Percentiles rank a stretch among this genome's conserved stretches.
These are phyloP conservation scores for Fusarium irregulare DNA, from an alignment of 2,329 filamentous ascomycete species.

Conservation along the genomic window DNA sequence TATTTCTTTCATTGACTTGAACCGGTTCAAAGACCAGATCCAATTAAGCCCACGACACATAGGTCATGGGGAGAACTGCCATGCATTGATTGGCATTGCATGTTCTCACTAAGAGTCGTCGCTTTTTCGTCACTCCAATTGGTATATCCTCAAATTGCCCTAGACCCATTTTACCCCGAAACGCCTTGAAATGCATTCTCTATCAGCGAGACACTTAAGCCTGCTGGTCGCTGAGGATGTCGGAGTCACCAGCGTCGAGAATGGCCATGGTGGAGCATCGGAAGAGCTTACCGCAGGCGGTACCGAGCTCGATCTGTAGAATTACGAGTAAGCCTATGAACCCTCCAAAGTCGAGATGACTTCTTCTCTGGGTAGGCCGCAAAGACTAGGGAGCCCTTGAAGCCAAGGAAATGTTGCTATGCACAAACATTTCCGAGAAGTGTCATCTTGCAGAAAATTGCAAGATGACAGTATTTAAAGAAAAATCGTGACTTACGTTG, in stretches of 20 bases:
- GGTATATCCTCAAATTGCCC: conserved; percentile 53
- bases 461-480: conserved; percentile 33
- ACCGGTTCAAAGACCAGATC: conserved; percentile 40
- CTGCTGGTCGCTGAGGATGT: conserved; percentile 87
- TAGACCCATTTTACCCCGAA: conserved; percentile 55
- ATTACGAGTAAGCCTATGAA: conserved; percentile 69
- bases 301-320: conserved; percentile 93
- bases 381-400: conserved; percentile 43
- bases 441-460: conserved; percentile 34
- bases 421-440: conserved; percentile 42
- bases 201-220: conserved; percentile 59
- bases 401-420: conserved; percentile 39
- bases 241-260: conserved; percentile 96
- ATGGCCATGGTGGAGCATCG: conserved; percentile 97
- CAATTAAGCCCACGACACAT: conserved; percentile 43
- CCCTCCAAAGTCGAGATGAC: conserved; percentile 89
- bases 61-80: conserved; percentile 43
- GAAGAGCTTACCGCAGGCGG: conserved; percentile 99
- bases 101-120: conserved; percentile 45
- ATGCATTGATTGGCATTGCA: conserved; percentile 25
- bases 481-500: conserved; percentile 81
- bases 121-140: conserved; percentile 52
- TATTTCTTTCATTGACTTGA: conserved; percentile 51
- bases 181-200: conserved; percentile 56
- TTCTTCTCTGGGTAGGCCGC: conserved; percentile 87